These are phyloP conservation scores for Pelargonium australe DNA, from an alignment of 441 rosid genomes.

Conservation along the genomic window DNA sequence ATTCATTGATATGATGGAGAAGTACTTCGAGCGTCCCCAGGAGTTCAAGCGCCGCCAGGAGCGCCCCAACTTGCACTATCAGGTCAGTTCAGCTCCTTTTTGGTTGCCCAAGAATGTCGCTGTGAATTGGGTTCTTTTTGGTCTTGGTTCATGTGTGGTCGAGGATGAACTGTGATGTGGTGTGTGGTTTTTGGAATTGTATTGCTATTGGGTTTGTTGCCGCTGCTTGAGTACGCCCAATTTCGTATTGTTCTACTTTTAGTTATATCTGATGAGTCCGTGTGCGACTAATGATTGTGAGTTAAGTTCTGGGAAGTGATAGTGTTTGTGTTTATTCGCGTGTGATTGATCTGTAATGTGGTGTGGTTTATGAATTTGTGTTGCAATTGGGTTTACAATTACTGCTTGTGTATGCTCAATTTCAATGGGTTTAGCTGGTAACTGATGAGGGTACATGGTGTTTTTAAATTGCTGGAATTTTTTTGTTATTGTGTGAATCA, in stretches of 20 bases:
- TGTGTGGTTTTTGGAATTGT: neutral
- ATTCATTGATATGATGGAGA: conserved; percentile 13
- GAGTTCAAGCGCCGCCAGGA: conserved; percentile 6
- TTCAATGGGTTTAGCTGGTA: neutral
- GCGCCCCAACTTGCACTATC: conserved; percentile 5
- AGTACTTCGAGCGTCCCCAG: neutral
- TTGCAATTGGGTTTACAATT: neutral
- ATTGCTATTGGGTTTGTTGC: too few species aligned
- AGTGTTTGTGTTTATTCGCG: too few species aligned
- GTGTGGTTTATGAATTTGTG: neutral
- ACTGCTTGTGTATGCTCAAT: neutral
- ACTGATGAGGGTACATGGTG: neutral
- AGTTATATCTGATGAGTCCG: too few species aligned
- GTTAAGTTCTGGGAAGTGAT: too few species aligned
- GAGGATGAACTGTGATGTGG: neutral
- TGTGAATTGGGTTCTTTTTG: neutral
- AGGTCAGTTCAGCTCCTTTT: neutral
- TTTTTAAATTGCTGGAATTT: neutral
- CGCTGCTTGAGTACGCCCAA: too few species aligned
- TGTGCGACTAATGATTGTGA: too few species aligned
- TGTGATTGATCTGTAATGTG: neutral
- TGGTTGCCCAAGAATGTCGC: neutral
- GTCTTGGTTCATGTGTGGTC: neutral
- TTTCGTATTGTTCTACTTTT: too few species aligned
- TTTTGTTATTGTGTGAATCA: too few species aligned